Evolutionary conservation across 495 filamentous ascomycete genomes (phyloP), one percentile per base, ranked within the genome.

Genomic region (Terfezia boudieri): DNA sequence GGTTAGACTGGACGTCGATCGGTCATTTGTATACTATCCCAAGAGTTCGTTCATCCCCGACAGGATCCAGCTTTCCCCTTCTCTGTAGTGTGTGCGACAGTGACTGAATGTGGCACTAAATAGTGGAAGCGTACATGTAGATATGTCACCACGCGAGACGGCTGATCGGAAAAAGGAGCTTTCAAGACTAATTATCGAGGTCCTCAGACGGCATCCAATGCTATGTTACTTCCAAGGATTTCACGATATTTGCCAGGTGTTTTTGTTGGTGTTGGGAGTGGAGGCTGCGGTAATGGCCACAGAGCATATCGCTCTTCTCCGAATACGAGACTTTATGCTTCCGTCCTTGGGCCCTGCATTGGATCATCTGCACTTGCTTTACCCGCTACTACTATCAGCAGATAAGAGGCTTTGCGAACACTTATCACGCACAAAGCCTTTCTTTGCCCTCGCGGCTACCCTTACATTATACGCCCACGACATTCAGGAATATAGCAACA

Each of bases 151-250:
- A 36, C 51, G 60, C 66, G 69, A 71, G 59, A 71, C 86, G 17
- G 72, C 74, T 49, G 55, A 64, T 41, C 59, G 61, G 54, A 73
- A 73, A 55, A 50, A 64, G 46, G 66, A 66, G 50, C 61, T 74
- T 17, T 56, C 58, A 17, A 58, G 61, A 9, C 53, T 69, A 36
- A 60, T 74, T 50, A 59, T 57, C 16, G 53, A 60, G 17, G 61
- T 71, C 9, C 58, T 75, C 11, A 67, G 90, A 16, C 74, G 76
- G 9, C 74, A 94, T 61, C 92, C 90, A 5, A 80, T 82, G 71
- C 79, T 98, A 11, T 83, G 77, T 68, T 98, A 98, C 68, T 96
- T 96, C 69, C 90, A 98, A 72, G 90, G 90, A 57, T 98, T 93
- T 68, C 90, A 98, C 65, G 90, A 98, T 68, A 95, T 98, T 62